Evolutionary conservation across 2,329 filamentous ascomycete species (phyloP).

Genomic region (Macrophomina phaseolina): DNA sequence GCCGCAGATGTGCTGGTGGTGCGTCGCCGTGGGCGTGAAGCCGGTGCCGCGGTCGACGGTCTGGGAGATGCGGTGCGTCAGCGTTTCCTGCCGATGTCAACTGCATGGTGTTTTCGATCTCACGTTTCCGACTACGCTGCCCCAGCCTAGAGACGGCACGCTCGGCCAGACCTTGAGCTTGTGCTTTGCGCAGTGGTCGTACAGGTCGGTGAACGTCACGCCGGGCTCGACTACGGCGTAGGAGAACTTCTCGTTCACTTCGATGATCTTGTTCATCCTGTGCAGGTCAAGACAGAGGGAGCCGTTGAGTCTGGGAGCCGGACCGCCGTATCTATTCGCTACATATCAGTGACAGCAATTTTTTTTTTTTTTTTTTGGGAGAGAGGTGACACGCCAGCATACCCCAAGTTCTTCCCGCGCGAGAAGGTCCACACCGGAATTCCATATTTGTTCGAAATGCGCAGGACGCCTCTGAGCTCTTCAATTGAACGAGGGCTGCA

Average conservation of each 20-base stretch:
- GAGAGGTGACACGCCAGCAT: constrained; percentile 31
- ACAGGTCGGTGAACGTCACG: constrained; percentile 55
- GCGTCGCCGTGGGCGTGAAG: constrained; percentile 49
- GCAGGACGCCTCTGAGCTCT: constrained; percentile 39
- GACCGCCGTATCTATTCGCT: constrained; percentile 44
- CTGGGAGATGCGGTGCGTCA: background rate
- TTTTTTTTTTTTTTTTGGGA: too few relatives aligned
- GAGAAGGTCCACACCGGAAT: constrained; percentile 44
- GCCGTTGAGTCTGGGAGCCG: constrained; percentile 53
- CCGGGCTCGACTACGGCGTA: constrained; percentile 53
- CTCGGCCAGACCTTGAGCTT: constrained; percentile 51
- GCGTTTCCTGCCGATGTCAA: background rate
- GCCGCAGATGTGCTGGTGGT: constrained; percentile 53
- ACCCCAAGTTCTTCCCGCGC: constrained; percentile 56
- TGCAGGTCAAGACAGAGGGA: constrained; percentile 54
- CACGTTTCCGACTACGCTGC: constrained; percentile 41
- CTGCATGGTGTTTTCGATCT: background rate
- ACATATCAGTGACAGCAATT: too few relatives aligned
- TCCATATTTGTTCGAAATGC: constrained; percentile 41
- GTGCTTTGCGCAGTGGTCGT: constrained; percentile 40
- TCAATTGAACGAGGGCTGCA: constrained; percentile 1
- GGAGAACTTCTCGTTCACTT: constrained; percentile 46
- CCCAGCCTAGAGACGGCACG: constrained; percentile 42
- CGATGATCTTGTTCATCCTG: constrained; percentile 48
- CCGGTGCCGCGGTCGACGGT: constrained; percentile 37